Percentiles rank a stretch among this genome's conserved stretches.
Evolutionary conservation across 306 rosid species (phyloP).

Genomic region (Cucurbita ficifolia): DNA sequence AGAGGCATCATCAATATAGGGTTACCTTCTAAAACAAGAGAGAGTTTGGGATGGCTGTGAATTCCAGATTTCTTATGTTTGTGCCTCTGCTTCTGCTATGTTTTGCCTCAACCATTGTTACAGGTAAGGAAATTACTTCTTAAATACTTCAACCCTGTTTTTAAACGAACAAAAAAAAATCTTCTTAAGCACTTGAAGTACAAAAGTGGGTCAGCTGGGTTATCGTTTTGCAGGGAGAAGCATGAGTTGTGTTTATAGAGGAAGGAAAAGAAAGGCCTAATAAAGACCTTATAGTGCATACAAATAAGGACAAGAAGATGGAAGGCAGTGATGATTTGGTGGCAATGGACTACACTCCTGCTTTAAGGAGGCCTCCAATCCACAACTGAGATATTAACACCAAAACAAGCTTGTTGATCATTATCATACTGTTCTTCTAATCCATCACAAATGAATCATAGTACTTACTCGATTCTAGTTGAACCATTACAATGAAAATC

Average conservation of each 20-base stretch:
- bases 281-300: background rate
- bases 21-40: background rate
- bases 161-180: no score
- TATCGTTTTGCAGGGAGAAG: background rate
- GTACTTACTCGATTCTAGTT: no score
- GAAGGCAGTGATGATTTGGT: slow-evolving; percentile 32
- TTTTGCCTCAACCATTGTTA: background rate
- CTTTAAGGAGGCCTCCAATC: slow-evolving; percentile 64
- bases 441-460: no score
- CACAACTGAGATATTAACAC: slow-evolving; percentile 13
- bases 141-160: no score
- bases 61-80: background rate
- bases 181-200: no score
- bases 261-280: background rate
- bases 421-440: no score
- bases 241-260: background rate
- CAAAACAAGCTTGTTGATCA: no score
- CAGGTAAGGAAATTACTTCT: background rate
- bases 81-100: background rate
- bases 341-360: slow-evolving; percentile 64
- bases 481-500: no score
- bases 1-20: background rate
- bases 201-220: no score
- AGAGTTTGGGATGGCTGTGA: background rate
- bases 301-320: background rate